Percentiles rank a stretch among this genome's conserved stretches.
phyloP scores from a whole-genome alignment of 345 rosid genomes.

The Rhizophora apiculata region DNA sequence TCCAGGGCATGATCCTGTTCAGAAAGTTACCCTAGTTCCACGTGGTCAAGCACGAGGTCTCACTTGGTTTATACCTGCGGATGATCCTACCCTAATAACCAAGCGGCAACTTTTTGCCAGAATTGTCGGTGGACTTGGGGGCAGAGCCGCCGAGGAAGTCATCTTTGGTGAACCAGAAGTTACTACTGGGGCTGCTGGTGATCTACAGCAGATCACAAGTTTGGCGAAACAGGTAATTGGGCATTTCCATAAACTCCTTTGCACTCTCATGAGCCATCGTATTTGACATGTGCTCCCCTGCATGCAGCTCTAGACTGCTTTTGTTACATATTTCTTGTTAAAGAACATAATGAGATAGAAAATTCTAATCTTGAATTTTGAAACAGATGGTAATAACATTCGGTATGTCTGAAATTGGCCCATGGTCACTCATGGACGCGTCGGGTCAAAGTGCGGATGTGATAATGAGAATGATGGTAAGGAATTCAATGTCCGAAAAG shows the following conservation, averaged over 20 bases:
- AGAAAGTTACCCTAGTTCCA: constrained; percentile 86
- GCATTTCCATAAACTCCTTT: background rate
- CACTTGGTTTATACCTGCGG: constrained; percentile 96
- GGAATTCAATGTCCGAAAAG: constrained; percentile 95
- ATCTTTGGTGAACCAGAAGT: constrained; percentile 96
- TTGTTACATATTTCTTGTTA: background rate
- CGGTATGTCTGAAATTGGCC: constrained; percentile 99
- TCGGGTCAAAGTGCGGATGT: constrained; percentile 74
- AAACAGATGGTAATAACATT: constrained; percentile 94
- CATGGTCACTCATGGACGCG: constrained; percentile 91
- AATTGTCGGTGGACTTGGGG: constrained; percentile 96
- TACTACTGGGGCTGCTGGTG: constrained; percentile 96
- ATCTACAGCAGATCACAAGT: constrained; percentile 92
- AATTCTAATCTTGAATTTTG: background rate
- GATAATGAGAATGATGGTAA: constrained; percentile 97
- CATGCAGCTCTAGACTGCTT: background rate
- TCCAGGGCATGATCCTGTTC: constrained; percentile 93
- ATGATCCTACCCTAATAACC: constrained; percentile 89
- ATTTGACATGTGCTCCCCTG: too few relatives aligned
- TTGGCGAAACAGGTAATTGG: constrained; percentile 75
- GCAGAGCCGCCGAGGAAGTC: constrained; percentile 95
- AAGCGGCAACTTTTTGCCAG: constrained; percentile 96
- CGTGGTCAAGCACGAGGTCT: constrained; percentile 98
- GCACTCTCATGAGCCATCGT: background rate
- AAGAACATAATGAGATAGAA: too few relatives aligned